Conservation (phyloP, 2,329 filamentous ascomycete genomes). For the Lachnellula arida region DNA sequence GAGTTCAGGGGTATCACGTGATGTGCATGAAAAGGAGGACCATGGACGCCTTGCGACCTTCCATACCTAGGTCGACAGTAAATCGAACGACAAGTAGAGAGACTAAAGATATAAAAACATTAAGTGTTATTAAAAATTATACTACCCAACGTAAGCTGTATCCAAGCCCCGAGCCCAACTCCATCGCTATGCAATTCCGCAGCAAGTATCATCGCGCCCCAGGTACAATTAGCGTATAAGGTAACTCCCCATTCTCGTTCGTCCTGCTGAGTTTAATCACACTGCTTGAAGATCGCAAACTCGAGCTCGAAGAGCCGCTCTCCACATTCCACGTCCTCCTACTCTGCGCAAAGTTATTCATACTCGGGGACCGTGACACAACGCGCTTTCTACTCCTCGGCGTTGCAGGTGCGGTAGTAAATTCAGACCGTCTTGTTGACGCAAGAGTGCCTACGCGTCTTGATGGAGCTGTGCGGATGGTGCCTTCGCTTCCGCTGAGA, state of each 20-base stretch:
- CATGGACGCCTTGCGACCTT: background rate
- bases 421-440: conserved; percentile 14
- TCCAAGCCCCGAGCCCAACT: conserved; percentile 14
- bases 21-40: background rate
- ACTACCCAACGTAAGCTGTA: conserved; percentile 1
- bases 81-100: background rate
- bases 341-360: conserved; percentile 25
- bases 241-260: conserved; percentile 21
- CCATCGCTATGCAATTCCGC: conserved; percentile 21
- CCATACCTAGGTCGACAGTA: background rate
- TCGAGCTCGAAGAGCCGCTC: conserved; percentile 19
- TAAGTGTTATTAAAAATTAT: conserved; percentile 19
- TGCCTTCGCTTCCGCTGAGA: conserved; percentile 27
- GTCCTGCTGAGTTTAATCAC: conserved; percentile 27
- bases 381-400: conserved; percentile 20
- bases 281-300: conserved; percentile 26
- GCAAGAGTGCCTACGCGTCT: conserved; percentile 12
- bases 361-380: conserved; percentile 18
- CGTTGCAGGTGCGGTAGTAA: conserved; percentile 25
- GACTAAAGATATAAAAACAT: conserved; percentile 10
- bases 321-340: conserved; percentile 21
- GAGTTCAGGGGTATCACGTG: background rate
- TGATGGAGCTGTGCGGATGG: conserved; percentile 26
- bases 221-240: conserved; percentile 27
- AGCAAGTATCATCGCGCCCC: conserved; percentile 8